A percentile compares a stretch with the other conserved stretches of the same genome.
phyloP scores from a whole-genome alignment of 345 rosid species.

The thale cress (Arabidopsis thaliana) region TAIR10.1 NC_003075.7:13574501-13575000 shows the following conservation, averaged over 20 bases:
- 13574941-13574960: neutral
- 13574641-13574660: neutral
- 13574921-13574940: neutral
- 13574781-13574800: too few species aligned
- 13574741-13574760: too few species aligned
- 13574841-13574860: neutral
- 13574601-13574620: neutral
- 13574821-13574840: too few species aligned
- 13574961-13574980: neutral
- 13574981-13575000: neutral
- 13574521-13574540: slow-evolving; percentile 91
- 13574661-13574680: neutral
- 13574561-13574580: slow-evolving; percentile 79
- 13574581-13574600: slow-evolving; percentile 21
- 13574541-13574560: slow-evolving; percentile 86
- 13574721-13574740: too few species aligned
- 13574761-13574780: too few species aligned
- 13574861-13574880: neutral
- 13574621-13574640: neutral
- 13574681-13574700: too few species aligned
- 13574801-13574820: too few species aligned
- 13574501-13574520: slow-evolving; percentile 15
- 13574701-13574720: too few species aligned
- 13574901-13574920: neutral
- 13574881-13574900: neutral